Evolutionary conservation across 2,329 filamentous ascomycete species (phyloP), one percentile per base, ranked within the genome.

Genomic region (Penicillium sp.): DNA sequence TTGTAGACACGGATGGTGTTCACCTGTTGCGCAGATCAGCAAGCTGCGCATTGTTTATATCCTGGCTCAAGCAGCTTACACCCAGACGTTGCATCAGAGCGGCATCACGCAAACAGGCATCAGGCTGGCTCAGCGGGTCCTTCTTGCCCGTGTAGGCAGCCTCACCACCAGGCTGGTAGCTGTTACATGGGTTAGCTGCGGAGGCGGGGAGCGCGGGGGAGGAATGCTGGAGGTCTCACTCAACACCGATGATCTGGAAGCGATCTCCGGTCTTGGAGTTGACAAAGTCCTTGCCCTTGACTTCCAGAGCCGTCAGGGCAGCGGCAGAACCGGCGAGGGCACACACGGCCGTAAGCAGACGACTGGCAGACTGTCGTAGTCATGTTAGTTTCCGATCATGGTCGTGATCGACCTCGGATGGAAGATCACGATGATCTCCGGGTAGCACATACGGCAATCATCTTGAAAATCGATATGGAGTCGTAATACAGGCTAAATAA

Each of bases 1-100:
- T 82, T 82, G 73, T 84, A 84, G 38, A 79, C 73, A 43, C 80
- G 78, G 51, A 83, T 79, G 7, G 79, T 80, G 64, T 84, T 84
- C 50, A 80, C 56, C 70, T 72, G 43, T 23, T 4, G 11, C 33
- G 18, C 26, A 14, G 14, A 39, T 45, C 29, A 46, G 47, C 45
- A 27, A 5, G 26, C 29, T 42, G 32, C 23, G n/a, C n/a, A n/a
- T n/a, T n/a, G n/a, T n/a, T 23, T 27, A 33, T n/a, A 33, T 8
- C 4, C 7, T 23, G 7, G 21, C 7, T 23, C 21, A 23, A 23
- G 21, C 11, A 7, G 57, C 68, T 43, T 68, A 75, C 75, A 60
- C 80, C 80, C 35, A 83, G 65, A 44, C 70, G 65, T 64, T 84
- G 80, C 70, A 84, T 78, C 31, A 83, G 66, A 15, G 77, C 76